phyloP scores from a whole-genome alignment of 1,139 yeast species.

The Geotrichum carabidarum region DNA sequence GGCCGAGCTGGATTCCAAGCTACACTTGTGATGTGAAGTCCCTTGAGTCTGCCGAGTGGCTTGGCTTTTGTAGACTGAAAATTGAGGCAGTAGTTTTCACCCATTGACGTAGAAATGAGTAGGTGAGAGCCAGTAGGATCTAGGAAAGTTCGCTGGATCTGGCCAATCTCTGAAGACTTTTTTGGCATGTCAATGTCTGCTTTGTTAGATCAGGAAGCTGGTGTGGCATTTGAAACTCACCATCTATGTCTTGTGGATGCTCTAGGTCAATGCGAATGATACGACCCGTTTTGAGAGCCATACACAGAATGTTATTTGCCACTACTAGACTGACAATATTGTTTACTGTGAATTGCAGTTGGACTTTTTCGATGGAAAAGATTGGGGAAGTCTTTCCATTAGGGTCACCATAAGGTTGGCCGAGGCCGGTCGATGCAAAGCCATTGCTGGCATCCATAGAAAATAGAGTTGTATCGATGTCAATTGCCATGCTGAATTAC shows the following conservation, averaged over 20 bases:
- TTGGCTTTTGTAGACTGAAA: constrained; percentile 39
- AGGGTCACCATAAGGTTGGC: constrained; percentile 11
- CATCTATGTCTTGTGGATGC: constrained; percentile 49
- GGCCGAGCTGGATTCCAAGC: constrained; percentile 44
- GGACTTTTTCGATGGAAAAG: constrained; percentile 49
- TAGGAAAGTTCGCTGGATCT: constrained; percentile 41
- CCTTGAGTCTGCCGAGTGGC: constrained; percentile 42
- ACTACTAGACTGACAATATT: constrained; percentile 45
- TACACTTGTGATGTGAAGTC: constrained; percentile 41
- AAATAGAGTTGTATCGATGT: constrained; percentile 9
- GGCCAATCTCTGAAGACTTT: constrained; percentile 29
- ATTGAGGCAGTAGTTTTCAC: constrained; percentile 46
- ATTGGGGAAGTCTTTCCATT: constrained; percentile 21
- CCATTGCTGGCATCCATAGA: constrained; percentile 17
- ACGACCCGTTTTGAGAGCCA: constrained; percentile 45
- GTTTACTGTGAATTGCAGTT: constrained; percentile 48
- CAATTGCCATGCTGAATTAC: constrained; percentile 3
- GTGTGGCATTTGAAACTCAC: constrained; percentile 7
- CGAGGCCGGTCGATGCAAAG: constrained; percentile 14
- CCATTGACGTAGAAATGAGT: constrained; percentile 43
- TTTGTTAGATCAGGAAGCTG: neutral
- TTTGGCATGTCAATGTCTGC: constrained; percentile 36
- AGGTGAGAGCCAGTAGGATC: constrained; percentile 51
- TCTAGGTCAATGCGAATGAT: constrained; percentile 51
- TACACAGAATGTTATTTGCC: constrained; percentile 45